phyloP scores from a whole-genome alignment of 2,329 filamentous ascomycete species.

The Penicillium sumatraense region DNA sequence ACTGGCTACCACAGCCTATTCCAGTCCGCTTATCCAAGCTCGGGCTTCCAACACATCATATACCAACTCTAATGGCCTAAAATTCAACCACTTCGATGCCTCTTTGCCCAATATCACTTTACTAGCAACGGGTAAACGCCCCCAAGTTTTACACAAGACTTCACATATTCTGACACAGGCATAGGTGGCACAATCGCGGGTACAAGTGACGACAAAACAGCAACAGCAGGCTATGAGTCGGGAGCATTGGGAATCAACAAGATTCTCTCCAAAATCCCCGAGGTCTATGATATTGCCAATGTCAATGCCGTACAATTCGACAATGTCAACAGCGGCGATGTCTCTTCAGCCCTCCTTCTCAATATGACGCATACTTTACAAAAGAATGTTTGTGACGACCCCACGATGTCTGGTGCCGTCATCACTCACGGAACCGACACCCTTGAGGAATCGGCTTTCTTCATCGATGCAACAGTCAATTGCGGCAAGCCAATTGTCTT shows the following conservation, averaged over 20 bases:
- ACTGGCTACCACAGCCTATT: constrained; percentile 22
- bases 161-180: neutral
- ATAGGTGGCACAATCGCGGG: constrained; percentile 33
- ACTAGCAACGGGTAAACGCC: constrained; percentile 25
- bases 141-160: neutral
- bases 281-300: constrained; percentile 32
- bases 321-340: constrained; percentile 32
- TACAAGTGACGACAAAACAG: constrained; percentile 28
- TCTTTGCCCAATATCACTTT: constrained; percentile 32
- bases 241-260: constrained; percentile 28
- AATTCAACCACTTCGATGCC: constrained; percentile 31
- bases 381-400: constrained; percentile 10
- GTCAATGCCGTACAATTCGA: constrained; percentile 32
- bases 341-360: constrained; percentile 29
- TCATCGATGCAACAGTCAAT: constrained; percentile 62
- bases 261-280: constrained; percentile 31
- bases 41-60: constrained; percentile 25
- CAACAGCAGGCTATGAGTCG: constrained; percentile 32
- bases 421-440: constrained; percentile 70
- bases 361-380: constrained; percentile 24
- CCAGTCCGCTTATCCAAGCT: constrained; percentile 26
- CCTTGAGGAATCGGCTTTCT: constrained; percentile 67
- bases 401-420: constrained; percentile 14
- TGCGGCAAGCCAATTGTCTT: constrained; percentile 64
- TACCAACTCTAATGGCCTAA: constrained; percentile 31